Base-by-base conservation (phyloP, 2,329 filamentous ascomycete genomes). In the Fonsecaea erecta region DNA sequence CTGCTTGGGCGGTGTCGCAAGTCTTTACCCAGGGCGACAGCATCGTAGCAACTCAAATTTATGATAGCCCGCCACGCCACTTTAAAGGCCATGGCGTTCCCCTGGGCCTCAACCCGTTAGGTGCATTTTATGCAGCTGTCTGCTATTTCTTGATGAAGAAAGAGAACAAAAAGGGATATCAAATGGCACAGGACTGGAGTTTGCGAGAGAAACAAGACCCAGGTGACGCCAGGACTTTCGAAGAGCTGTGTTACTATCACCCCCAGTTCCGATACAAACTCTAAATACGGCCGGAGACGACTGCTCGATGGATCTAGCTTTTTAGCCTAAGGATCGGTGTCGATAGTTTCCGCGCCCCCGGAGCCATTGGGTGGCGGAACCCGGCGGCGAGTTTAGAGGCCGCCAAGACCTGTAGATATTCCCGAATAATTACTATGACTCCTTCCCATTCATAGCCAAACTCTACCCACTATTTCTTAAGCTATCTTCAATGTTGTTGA, bases 31-130 rank as follows among this genome's bases (percentile, higher is more conserved):
- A 60, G 16, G 30, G 52, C 61, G 52, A 59, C 51, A 60, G 52
- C 37, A 67, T 67, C 35, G 52, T 65, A n/a, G 52, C 21, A 5
- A 67, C 65, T 26, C 52, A 60, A 18, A 59, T 67, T 21, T 65
- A 67, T 54, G 30, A 60, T 30, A 54, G 37, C 21, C 57, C 62
- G 16, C 65, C 65, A 26, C 55, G 65, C 21, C 64, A 46, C 34
- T 58, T 64, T 34, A 65, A 62, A 32, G 65, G 65, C 24, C 65
- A 65, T 40, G 57, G 40, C 18, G 54, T 59, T 18, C n/a, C 62
- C 2, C 59, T 65, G 16, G 65, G 65, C 26, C 37, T 67, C 14
- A 35, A 63, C 26, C 14, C 32, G 16, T n/a, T 62, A 14, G 58
- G 30, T 16, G 53, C 34, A 0, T 11, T 54, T 12, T 35, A 24